Conservation (phyloP, 2,329 filamentous ascomycete genomes). For the Fusarium sp. region DNA sequence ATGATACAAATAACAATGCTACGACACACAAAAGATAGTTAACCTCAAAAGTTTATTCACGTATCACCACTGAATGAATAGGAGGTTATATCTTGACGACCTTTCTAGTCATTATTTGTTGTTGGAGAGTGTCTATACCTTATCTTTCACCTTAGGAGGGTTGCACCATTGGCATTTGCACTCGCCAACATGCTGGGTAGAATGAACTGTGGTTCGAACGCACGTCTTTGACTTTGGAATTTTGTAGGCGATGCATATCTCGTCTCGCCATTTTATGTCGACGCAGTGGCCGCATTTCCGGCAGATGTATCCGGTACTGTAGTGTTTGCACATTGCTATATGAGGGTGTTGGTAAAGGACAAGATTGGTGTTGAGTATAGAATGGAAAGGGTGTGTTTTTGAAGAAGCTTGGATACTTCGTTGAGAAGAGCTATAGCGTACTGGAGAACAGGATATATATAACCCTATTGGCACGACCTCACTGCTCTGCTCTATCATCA, state of each 20-base stretch:
- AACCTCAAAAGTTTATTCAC: no score
- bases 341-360: neutral
- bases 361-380: neutral
- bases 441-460: neutral
- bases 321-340: conserved; percentile 20
- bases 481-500: neutral
- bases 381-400: neutral
- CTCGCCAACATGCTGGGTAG: neutral
- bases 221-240: neutral
- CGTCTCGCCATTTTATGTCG: neutral
- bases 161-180: neutral
- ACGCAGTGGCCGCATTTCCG: conserved; percentile 5
- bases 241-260: neutral
- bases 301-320: conserved; percentile 1
- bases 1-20: no score
- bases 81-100: neutral
- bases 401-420: neutral
- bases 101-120: neutral
- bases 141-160: neutral
- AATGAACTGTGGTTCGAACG: neutral
- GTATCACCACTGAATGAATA: no score
- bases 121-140: fast-evolving
- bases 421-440: neutral
- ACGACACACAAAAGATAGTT: no score
- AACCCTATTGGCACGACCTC: neutral